Evolutionary conservation across 495 filamentous ascomycete species (phyloP).

Genomic region (Talaromyces wortmannii): DNA sequence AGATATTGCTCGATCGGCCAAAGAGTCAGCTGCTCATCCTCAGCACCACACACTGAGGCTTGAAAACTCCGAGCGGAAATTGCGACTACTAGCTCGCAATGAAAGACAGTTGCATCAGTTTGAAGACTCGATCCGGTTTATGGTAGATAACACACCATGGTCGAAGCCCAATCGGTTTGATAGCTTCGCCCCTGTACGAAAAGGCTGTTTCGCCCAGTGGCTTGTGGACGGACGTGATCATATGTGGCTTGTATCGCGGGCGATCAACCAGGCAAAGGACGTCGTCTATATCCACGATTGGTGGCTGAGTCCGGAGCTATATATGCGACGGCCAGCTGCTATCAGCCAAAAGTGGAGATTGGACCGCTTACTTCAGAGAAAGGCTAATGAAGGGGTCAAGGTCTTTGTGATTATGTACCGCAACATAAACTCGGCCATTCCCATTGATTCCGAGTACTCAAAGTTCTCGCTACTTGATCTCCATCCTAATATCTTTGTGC

Average conservation of each 20-base stretch:
- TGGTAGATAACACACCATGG: conserved; percentile 78
- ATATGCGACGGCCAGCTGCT: conserved; percentile 88
- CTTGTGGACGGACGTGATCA: conserved; percentile 94
- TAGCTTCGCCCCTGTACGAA: conserved; percentile 88
- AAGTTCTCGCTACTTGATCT: conserved; percentile 96
- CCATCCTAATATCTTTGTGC: conserved; percentile 92
- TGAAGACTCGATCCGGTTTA: conserved; percentile 81
- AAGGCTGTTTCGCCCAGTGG: conserved; percentile 88
- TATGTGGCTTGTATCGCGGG: conserved; percentile 98
- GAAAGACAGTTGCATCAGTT: conserved; percentile 88
- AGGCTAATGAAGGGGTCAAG: conserved; percentile 93
- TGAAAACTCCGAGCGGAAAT: conserved; percentile 77
- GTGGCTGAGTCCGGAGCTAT: conserved; percentile 97
- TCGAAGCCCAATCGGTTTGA: conserved; percentile 76
- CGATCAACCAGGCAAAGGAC: conserved; percentile 96
- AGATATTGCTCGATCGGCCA: conserved; percentile 53
- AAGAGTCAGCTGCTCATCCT: conserved; percentile 56
- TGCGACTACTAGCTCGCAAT: conserved; percentile 88
- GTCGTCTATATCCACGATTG: conserved; percentile 99
- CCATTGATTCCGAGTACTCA: conserved; percentile 98
- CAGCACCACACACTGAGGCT: conserved; percentile 82
- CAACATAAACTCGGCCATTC: conserved; percentile 95
- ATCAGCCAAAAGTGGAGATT: conserved; percentile 99
- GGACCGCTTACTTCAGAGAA: conserved; percentile 88
- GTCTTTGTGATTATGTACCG: conserved; percentile 98